These are phyloP conservation scores for Aspergillus neotritici DNA, from an alignment of 2,329 filamentous ascomycete genomes.

Conservation along the genomic window DNA sequence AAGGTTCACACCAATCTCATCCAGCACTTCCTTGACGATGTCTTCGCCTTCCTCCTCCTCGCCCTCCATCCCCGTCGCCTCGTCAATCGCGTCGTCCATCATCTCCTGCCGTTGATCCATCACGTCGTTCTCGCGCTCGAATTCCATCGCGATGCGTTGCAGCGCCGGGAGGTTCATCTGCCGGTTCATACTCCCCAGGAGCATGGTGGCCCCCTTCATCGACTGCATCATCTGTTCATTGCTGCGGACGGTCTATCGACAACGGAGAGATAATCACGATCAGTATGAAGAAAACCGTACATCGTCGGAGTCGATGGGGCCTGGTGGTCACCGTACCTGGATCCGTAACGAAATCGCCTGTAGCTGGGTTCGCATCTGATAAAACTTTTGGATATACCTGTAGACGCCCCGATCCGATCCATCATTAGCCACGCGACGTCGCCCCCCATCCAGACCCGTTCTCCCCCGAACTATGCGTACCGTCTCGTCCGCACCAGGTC, in stretches of 20 bases:
- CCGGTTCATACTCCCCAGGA: conserved; percentile 93
- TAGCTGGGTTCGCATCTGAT: conserved; percentile 92
- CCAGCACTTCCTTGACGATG: conserved; percentile 90
- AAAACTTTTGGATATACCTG: conserved; percentile 96
- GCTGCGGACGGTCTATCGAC: conserved; percentile 75
- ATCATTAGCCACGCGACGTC: too few relatives aligned
- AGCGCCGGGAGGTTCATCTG: conserved; percentile 95
- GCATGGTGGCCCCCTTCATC: conserved; percentile 94
- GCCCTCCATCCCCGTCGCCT: conserved; percentile 76
- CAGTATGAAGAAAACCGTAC: conserved; percentile 1
- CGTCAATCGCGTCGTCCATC: conserved; percentile 99
- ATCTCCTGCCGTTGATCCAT: conserved; percentile 99
- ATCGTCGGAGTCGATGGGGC: background rate
- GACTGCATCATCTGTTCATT: conserved; percentile 99
- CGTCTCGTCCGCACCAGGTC: conserved; percentile 87
- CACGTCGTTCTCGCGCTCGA: conserved; percentile 96
- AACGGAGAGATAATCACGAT: too few relatives aligned
- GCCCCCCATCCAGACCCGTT: too few relatives aligned
- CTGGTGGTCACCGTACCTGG: conserved; percentile 56
- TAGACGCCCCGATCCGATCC: conserved; percentile 3
- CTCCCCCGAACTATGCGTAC: conserved; percentile 38
- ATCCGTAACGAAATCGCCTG: conserved; percentile 93
- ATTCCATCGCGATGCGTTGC: conserved; percentile 97
- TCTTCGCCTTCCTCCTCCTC: conserved; percentile 96
- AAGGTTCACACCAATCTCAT: conserved; percentile 93